Evolutionary conservation across 176 grass and related monocot genomes (phyloP).

Genomic region (Triticum aestivum): DNA sequence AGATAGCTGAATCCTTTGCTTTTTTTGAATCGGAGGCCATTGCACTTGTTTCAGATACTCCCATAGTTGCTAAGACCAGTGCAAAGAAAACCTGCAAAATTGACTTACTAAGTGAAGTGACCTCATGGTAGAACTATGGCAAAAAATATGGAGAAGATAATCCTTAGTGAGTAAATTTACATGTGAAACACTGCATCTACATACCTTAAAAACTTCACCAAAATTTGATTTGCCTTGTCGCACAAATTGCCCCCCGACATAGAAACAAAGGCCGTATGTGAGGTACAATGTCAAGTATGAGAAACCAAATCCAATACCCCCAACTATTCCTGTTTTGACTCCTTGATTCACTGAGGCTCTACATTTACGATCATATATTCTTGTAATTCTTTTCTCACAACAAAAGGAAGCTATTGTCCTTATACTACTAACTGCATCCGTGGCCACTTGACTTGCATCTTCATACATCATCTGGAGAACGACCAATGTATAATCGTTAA

Average conservation of each 20-base stretch:
- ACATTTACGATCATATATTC: conserved; percentile 61
- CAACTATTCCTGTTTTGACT: conserved; percentile 47
- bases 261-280: conserved; percentile 67
- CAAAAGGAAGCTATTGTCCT: conserved; percentile 65
- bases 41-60: conserved; percentile 66
- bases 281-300: conserved; percentile 57
- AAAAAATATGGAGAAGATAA: background rate
- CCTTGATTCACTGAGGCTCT: conserved; percentile 59
- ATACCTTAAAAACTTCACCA: conserved; percentile 58
- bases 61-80: conserved; percentile 47
- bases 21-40: conserved; percentile 64
- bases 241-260: conserved; percentile 60
- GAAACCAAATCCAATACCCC: conserved; percentile 69
- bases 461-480: conserved; percentile 59
- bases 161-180: background rate
- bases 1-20: conserved; percentile 53
- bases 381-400: conserved; percentile 53
- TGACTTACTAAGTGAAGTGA: background rate
- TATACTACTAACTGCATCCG: conserved; percentile 63
- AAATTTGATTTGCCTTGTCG: conserved; percentile 45
- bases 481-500: background rate
- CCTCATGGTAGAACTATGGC: background rate
- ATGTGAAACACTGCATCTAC: background rate
- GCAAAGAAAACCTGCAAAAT: conserved; percentile 64
- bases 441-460: conserved; percentile 84